phyloP scores from a whole-genome alignment of 2,329 filamentous ascomycete species.

The Saccharata proteae region DNA sequence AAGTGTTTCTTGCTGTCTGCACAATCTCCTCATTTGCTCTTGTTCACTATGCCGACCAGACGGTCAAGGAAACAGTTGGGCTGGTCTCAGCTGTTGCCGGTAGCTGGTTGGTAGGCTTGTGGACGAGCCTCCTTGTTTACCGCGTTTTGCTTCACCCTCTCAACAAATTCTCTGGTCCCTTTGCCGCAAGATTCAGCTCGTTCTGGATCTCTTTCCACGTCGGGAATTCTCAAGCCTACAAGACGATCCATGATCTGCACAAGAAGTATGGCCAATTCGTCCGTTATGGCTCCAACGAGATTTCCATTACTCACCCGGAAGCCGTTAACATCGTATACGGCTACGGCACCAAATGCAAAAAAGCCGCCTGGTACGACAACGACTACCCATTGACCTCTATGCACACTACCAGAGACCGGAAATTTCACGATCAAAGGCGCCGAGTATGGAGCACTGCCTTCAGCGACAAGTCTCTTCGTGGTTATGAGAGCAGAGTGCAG shows the following conservation, averaged over 20 bases:
- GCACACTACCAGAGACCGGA: slow-evolving; percentile 16
- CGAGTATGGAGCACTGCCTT: slow-evolving; percentile 23
- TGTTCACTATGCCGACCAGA: too few species aligned
- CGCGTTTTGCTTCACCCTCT: slow-evolving; percentile 22
- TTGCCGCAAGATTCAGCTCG: slow-evolving; percentile 18
- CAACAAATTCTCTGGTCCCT: slow-evolving; percentile 23
- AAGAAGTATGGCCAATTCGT: neutral
- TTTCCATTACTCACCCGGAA: slow-evolving; percentile 19
- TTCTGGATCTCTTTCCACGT: too few species aligned
- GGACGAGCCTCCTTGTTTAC: too few species aligned
- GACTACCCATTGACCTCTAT: slow-evolving; percentile 11
- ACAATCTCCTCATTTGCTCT: too few species aligned
- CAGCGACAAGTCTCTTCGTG: slow-evolving; percentile 9
- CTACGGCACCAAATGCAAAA: slow-evolving; percentile 18
- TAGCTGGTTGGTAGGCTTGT: too few species aligned
- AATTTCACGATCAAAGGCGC: slow-evolving; percentile 18
- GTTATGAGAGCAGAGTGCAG: slow-evolving; percentile 3
- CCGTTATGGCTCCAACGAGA: slow-evolving; percentile 22
- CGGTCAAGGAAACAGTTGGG: too few species aligned
- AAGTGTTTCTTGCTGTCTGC: neutral
- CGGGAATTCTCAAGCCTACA: too few species aligned
- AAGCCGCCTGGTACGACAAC: slow-evolving; percentile 18
- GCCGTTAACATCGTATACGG: slow-evolving; percentile 21
- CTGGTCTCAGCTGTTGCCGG: too few species aligned
- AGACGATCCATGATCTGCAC: too few species aligned